Conservation (phyloP, 164 flowering plant species). For the Magnolia kwangsiensis region DNA sequence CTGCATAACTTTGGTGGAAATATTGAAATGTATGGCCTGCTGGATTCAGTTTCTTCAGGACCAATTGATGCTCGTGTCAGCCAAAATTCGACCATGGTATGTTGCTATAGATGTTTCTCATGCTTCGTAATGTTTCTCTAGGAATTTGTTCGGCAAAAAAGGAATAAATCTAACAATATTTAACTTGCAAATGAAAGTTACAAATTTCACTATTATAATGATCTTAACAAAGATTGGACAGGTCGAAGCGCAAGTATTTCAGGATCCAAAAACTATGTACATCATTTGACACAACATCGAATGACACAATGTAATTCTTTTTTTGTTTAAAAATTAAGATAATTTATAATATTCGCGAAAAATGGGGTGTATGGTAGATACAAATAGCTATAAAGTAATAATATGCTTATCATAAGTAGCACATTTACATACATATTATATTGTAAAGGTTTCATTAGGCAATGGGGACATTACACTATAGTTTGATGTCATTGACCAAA, state of each 20-base stretch:
- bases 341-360: too few relatives aligned
- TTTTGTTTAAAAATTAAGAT: background rate
- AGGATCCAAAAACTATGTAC: background rate
- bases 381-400: too few relatives aligned
- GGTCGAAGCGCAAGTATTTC: background rate
- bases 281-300: background rate
- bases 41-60: conserved; percentile 83
- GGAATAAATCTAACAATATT: background rate
- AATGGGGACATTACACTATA: background rate
- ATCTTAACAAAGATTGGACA: background rate
- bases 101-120: background rate
- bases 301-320: background rate
- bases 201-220: background rate
- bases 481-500: background rate
- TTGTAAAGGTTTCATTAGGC: background rate
- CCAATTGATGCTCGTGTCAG: conserved; percentile 90
- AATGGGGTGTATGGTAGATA: too few relatives aligned
- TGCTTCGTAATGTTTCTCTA: background rate
- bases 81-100: conserved; percentile 90
- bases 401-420: background rate
- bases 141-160: background rate
- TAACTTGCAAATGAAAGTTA: background rate
- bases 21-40: conserved; percentile 90
- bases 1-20: conserved; percentile 98
- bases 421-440: too few relatives aligned